phyloP scores from a whole-genome alignment of 805 yeast genomes.

The Candida broadrunensis region DNA sequence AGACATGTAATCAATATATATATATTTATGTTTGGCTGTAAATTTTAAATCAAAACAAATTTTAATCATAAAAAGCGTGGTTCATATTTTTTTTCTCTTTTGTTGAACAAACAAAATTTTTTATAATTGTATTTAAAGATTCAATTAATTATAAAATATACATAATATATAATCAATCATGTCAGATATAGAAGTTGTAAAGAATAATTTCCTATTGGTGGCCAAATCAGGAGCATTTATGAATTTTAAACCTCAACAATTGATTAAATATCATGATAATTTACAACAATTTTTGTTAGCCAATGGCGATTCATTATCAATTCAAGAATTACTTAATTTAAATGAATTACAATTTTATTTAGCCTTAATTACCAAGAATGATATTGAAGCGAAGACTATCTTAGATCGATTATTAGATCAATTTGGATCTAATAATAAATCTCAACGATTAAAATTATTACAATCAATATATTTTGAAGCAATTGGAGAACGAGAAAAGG shows the following conservation, averaged over 20 bases:
- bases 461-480: constrained; percentile 58
- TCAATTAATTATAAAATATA: no score
- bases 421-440: constrained; percentile 43
- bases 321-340: constrained; percentile 52
- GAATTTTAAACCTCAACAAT: constrained; percentile 44
- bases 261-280: constrained; percentile 35
- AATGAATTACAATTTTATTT: constrained; percentile 73
- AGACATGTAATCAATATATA: constrained; percentile 9
- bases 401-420: constrained; percentile 66
- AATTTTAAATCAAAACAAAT: no score
- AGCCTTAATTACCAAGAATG: constrained; percentile 57
- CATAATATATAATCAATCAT: no score
- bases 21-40: no score
- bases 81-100: no score
- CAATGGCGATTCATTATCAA: constrained; percentile 29
- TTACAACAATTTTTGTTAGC: constrained; percentile 32
- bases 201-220: constrained; percentile 49
- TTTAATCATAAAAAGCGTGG: no score
- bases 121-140: no score
- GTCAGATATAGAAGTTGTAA: constrained; percentile 12
- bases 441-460: constrained; percentile 56
- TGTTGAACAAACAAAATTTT: no score
- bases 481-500: constrained; percentile 33
- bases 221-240: constrained; percentile 52
- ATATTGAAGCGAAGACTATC: constrained; percentile 65